Evolutionary conservation across 2,329 filamentous ascomycete species (phyloP).

Genomic region (Diplodia seriata): DNA sequence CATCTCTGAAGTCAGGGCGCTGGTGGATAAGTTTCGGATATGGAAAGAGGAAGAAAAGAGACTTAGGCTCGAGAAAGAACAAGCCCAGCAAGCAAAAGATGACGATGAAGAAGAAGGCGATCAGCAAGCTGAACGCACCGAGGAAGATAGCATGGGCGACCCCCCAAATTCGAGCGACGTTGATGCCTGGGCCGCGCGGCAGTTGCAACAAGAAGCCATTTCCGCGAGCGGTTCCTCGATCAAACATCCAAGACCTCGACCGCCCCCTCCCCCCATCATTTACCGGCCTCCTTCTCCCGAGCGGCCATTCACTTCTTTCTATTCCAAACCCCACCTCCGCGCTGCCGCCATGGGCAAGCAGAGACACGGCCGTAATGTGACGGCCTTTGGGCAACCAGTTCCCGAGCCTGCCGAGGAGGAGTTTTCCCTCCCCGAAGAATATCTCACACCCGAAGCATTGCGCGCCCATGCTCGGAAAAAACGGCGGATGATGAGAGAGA

Average conservation of each 20-base stretch:
- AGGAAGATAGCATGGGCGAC: slow-evolving; percentile 42
- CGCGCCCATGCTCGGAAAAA: slow-evolving; percentile 68
- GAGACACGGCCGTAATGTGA: slow-evolving; percentile 71
- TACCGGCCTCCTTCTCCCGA: slow-evolving; percentile 45
- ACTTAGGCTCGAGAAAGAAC: slow-evolving; percentile 77
- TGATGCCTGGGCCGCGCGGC: slow-evolving; percentile 73
- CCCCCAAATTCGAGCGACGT: slow-evolving; percentile 69
- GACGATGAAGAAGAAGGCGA: slow-evolving; percentile 55
- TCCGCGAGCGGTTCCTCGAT: slow-evolving; percentile 25
- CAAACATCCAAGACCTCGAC: slow-evolving; percentile 25
- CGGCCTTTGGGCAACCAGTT: slow-evolving; percentile 82
- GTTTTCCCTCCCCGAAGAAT: slow-evolving; percentile 76
- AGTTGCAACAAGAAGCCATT: slow-evolving; percentile 72
- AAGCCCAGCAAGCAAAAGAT: slow-evolving; percentile 59
- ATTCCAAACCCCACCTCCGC: slow-evolving; percentile 77
- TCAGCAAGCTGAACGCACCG: slow-evolving; percentile 43
- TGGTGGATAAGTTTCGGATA: slow-evolving; percentile 84
- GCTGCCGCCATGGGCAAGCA: slow-evolving; percentile 77
- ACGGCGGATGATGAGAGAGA: slow-evolving; percentile 65
- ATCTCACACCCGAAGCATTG: slow-evolving; percentile 56
- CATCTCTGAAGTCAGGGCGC: slow-evolving; percentile 78
- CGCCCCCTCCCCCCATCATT: slow-evolving; percentile 34
- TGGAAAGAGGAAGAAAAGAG: slow-evolving; percentile 93
- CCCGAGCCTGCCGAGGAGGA: slow-evolving; percentile 75
- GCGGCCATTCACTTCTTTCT: slow-evolving; percentile 85